Conservation (phyloP, 768 basidiomycete species). For the Termitomyces sp. region DNA sequence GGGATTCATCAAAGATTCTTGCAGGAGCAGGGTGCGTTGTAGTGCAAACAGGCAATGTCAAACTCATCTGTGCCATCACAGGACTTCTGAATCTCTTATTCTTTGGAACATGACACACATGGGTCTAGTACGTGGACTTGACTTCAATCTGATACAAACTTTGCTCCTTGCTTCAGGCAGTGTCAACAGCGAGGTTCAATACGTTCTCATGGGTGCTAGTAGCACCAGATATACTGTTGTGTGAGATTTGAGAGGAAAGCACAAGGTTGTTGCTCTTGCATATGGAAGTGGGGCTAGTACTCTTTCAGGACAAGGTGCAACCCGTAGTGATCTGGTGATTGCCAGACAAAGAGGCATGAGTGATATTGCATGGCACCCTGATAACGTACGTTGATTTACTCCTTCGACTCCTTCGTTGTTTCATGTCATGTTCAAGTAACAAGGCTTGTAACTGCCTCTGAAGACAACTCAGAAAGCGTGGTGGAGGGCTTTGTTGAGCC, state of each 20-base stretch:
- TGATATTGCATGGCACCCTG: slow-evolving; percentile 97
- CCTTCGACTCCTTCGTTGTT: background rate
- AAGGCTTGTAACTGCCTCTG: slow-evolving; percentile 89
- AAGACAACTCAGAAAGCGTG: slow-evolving; percentile 81
- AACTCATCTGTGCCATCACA: slow-evolving; percentile 25
- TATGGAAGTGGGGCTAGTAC: slow-evolving; percentile 87
- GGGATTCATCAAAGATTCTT: slow-evolving; percentile 94
- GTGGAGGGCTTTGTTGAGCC: slow-evolving; percentile 86
- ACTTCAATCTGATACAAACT: slow-evolving; percentile 89
- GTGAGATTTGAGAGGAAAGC: slow-evolving; percentile 93
- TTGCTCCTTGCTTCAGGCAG: slow-evolving; percentile 90
- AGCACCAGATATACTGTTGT: slow-evolving; percentile 95
- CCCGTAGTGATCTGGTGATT: slow-evolving; percentile 61
- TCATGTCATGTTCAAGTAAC: slow-evolving; percentile 65
- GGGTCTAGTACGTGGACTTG: slow-evolving; percentile 88
- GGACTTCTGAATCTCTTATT: slow-evolving; percentile 69
- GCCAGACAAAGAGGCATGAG: slow-evolving; percentile 92
- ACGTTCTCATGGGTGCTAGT: slow-evolving; percentile 91
- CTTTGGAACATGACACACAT: slow-evolving; percentile 84
- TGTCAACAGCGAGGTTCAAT: slow-evolving; percentile 85
- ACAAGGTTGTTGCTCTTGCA: slow-evolving; percentile 88
- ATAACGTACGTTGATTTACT: slow-evolving; percentile 61
- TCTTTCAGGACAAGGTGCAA: slow-evolving; percentile 55
- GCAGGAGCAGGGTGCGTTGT: slow-evolving; percentile 63
- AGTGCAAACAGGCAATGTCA: background rate